Conservation (phyloP, 2,329 filamentous ascomycete species). For the Stagonosporopsis vannaccii region DNA sequence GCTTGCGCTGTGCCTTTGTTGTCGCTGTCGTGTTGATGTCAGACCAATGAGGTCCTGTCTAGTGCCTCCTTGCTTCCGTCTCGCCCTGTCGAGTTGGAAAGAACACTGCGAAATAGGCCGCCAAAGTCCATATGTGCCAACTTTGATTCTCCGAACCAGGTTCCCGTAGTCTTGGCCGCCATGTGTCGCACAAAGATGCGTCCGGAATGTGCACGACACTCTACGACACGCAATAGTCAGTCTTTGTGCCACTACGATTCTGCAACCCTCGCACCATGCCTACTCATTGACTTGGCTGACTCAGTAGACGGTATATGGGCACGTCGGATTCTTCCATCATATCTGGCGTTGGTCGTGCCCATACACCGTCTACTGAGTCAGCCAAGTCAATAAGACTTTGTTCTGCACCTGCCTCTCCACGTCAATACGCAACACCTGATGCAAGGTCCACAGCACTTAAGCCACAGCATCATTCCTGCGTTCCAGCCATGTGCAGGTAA, state of each 20-base stretch:
- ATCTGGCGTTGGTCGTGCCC: too few relatives aligned
- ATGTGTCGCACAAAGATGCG: slow-evolving; percentile 18
- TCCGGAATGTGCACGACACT: slow-evolving; percentile 27
- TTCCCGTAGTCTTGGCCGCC: slow-evolving; percentile 12
- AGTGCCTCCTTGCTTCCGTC: slow-evolving; percentile 28
- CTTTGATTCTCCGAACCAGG: slow-evolving; percentile 8
- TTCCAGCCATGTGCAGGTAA: slow-evolving; percentile 3
- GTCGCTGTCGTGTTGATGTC: slow-evolving; percentile 2
- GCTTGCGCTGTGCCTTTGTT: too few relatives aligned
- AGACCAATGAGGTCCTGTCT: slow-evolving; percentile 1
- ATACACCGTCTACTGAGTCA: background rate
- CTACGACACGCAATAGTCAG: slow-evolving; percentile 10
- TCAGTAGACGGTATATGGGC: too few relatives aligned
- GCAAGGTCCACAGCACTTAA: background rate
- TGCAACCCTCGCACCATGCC: background rate
- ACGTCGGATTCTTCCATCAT: too few relatives aligned
- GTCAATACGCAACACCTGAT: background rate
- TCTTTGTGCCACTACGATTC: background rate
- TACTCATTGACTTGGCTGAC: background rate
- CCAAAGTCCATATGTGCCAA: slow-evolving; percentile 1
- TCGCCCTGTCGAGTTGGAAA: slow-evolving; percentile 7
- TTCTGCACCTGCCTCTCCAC: background rate
- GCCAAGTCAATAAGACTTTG: background rate
- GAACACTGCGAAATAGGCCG: slow-evolving; percentile 7
- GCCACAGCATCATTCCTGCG: background rate